Percentiles rank a stretch among this genome's conserved stretches.
These are phyloP conservation scores for Dactylellina parvicollis DNA, from an alignment of 2,329 filamentous ascomycete species.

Conservation along the genomic window DNA sequence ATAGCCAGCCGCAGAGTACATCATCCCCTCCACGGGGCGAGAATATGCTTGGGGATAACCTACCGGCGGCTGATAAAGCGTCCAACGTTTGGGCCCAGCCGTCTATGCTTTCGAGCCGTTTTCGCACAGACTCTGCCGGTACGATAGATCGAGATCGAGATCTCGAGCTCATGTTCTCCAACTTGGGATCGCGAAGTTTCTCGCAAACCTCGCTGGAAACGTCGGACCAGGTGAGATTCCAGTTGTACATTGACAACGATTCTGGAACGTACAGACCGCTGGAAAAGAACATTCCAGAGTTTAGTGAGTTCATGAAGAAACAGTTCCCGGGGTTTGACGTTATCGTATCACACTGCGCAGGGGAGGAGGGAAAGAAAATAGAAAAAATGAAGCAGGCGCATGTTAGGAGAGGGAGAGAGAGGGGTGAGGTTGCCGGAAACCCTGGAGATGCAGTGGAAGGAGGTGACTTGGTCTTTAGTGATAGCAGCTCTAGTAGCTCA, in stretches of 20 bases:
- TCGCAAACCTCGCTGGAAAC: conserved; percentile 31
- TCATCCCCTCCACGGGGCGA: conserved; percentile 19
- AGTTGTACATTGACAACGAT: conserved; percentile 52
- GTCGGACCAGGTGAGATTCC: conserved; percentile 34
- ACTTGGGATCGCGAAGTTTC: not conserved
- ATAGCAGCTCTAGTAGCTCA: conserved; percentile 28
- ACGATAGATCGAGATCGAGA: conserved; percentile 42
- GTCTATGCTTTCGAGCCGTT: conserved; percentile 3
- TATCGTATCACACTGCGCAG: conserved; percentile 37
- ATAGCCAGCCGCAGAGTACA: not conserved
- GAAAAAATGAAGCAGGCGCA: conserved; percentile 53
- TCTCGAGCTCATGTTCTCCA: conserved; percentile 41
- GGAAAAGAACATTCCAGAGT: conserved; percentile 37
- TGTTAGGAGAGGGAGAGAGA: conserved; percentile 43
- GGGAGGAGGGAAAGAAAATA: conserved; percentile 42
- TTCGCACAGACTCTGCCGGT: conserved; percentile 27
- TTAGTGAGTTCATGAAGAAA: conserved; percentile 44
- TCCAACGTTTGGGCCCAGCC: conserved; percentile 21
- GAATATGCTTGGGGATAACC: conserved; percentile 32
- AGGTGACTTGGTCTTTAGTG: conserved; percentile 46
- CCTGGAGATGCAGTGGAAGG: conserved; percentile 49
- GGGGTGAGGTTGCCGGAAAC: conserved; percentile 41
- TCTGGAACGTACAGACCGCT: conserved; percentile 47
- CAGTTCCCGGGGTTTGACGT: conserved; percentile 49
- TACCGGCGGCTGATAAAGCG: conserved; percentile 16